Evolutionary conservation across 768 basidiomycete species (phyloP).

Genomic region (Amyloporia xantha): DNA sequence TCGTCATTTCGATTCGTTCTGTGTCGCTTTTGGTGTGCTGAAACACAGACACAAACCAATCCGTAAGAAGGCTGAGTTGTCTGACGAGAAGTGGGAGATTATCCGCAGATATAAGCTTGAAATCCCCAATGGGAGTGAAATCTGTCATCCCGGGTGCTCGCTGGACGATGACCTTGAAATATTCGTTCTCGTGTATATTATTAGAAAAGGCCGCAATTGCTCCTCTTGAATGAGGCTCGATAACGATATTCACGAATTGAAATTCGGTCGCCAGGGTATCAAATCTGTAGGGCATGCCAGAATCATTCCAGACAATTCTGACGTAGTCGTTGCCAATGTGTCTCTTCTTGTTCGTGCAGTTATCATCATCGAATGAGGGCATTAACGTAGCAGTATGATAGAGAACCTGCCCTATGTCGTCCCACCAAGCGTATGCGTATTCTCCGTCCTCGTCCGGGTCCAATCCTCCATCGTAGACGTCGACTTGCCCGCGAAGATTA

Average conservation of each 20-base stretch:
- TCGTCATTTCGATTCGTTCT: conserved; percentile 67
- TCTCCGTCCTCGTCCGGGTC: conserved; percentile 91
- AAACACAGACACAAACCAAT: conserved; percentile 88
- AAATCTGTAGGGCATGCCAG: conserved; percentile 81
- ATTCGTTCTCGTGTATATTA: conserved; percentile 84
- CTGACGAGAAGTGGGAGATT: conserved; percentile 83
- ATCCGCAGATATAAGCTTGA: conserved; percentile 89
- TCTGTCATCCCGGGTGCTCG: conserved; percentile 87
- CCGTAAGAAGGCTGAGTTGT: conserved; percentile 79
- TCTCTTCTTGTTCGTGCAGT: conserved; percentile 80
- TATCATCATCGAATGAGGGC: conserved; percentile 74
- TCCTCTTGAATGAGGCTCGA: conserved; percentile 87
- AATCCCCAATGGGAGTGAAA: conserved; percentile 86
- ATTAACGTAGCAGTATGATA: conserved; percentile 98
- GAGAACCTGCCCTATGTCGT: conserved; percentile 91
- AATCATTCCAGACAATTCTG: conserved; percentile 97
- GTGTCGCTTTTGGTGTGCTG: conserved; percentile 68
- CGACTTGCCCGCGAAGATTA: conserved; percentile 80
- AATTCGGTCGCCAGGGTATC: conserved; percentile 91
- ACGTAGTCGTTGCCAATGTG: conserved; percentile 97
- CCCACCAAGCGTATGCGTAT: conserved; percentile 99
- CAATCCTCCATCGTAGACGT: conserved; percentile 89
- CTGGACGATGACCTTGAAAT: conserved; percentile 93
- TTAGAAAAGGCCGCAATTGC: conserved; percentile 82
- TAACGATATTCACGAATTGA: conserved; percentile 96